Evolutionary conservation across 2,329 filamentous ascomycete genomes (phyloP), one percentile per base, ranked within the genome.

Genomic region (Cladophialophora bantiana): DNA sequence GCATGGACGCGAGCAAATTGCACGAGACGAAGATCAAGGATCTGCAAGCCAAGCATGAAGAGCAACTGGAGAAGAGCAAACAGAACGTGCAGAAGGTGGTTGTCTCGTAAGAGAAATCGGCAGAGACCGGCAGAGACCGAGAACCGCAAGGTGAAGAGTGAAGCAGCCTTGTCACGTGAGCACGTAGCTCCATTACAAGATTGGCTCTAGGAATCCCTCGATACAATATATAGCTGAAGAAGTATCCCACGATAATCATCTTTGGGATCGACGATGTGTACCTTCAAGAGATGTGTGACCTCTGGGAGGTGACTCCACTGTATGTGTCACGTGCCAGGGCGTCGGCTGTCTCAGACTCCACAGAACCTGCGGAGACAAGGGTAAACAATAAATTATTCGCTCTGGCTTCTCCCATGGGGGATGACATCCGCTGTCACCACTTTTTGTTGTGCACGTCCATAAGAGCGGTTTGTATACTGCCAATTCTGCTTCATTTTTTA

Each of bases 11-110:
- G 34, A 59, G 45, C 15, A 73, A 71, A 57, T 9, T 72, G 35
- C 50, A 70, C n/a, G 71, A 72, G 64, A 66, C 67, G 9, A 71
- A 67, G 64, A 36, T 72, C 5, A 66, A 64, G 34, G 60, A 70
- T 34, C 12, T 71, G 13, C 61, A 72, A 58, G 62, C 60, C n/a
- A 66, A 70, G 58, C 57, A 65, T 20, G 59, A 68, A 45, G 58
- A 69, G 42, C 53, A 62, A 32, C 57, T 62, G 32, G 62, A 62
- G 20, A 69, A 71, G 57, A 66, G 50, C 26, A 66, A 60, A 38
- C 52, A 72, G 57, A 68, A 62, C 53, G 26, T 71, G 10, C 58
- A 70, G 42, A 62, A 70, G 50, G 36, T 65, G 10, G 52, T 42
- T n/a, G 63, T 70, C 32, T 59, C 53, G 4, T 62, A 36, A 62